phyloP scores from a whole-genome alignment of 129 eudicot species.

The Pseudognaphalium luteoalbum region DNA sequence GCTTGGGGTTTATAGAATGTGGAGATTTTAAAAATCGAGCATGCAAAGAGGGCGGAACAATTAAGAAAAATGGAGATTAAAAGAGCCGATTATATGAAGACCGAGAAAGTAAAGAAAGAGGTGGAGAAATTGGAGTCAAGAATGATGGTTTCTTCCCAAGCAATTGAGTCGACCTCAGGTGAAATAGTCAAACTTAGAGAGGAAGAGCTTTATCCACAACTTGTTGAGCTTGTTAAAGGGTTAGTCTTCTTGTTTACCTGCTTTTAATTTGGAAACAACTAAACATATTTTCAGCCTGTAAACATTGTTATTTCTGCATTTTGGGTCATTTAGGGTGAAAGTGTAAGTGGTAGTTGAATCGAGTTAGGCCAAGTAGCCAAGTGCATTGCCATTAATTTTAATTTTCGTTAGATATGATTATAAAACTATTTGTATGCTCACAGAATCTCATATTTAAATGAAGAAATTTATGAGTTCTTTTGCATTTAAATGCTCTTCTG shows the following conservation, averaged over 20 bases:
- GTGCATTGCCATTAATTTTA: not conserved
- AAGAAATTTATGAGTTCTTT: too few species aligned
- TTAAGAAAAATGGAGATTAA: slow-evolving; percentile 80
- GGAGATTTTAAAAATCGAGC: slow-evolving; percentile 69
- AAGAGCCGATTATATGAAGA: slow-evolving; percentile 77
- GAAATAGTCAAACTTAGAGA: slow-evolving; percentile 85
- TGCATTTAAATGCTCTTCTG: too few species aligned
- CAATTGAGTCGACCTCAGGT: slow-evolving; percentile 71
- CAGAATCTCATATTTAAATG: too few species aligned
- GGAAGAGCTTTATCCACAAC: slow-evolving; percentile 88
- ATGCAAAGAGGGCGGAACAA: slow-evolving; percentile 60
- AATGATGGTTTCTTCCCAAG: slow-evolving; percentile 76
- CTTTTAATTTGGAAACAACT: not conserved
- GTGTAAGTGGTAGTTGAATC: not conserved
- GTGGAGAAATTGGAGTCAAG: slow-evolving; percentile 87
- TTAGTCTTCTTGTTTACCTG: slow-evolving; percentile 30
- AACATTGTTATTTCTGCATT: not conserved
- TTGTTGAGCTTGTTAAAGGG: slow-evolving; percentile 92
- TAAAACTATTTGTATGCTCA: too few species aligned
- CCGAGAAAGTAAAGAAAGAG: slow-evolving; percentile 86
- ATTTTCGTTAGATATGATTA: not conserved
- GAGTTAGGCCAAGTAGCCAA: not conserved
- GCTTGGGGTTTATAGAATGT: slow-evolving; percentile 48
- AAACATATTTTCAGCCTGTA: not conserved
- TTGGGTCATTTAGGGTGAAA: not conserved